Base-by-base conservation (phyloP, 768 basidiomycete genomes). In the Hypsizygus marmoreus region DNA sequence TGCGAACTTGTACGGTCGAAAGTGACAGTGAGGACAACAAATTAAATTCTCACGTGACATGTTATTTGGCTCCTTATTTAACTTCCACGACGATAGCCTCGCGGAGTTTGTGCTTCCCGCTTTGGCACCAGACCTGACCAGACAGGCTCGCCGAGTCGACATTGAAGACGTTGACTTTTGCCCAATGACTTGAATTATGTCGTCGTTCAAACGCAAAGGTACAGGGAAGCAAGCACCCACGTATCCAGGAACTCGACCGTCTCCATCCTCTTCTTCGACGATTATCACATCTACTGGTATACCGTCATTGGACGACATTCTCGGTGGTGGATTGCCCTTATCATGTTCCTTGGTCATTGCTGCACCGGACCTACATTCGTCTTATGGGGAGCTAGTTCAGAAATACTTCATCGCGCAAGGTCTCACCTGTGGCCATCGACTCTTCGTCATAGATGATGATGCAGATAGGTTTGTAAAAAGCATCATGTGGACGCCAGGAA, bases 351-450 rank as follows among this genome's bases (percentile, higher is more conserved):
- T 91, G 40, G 73, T 86, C 22, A 67, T 90, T 24, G 76, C 88
- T 31, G 85, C 90, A n/a, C 88, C 93, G 0, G 95, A 98, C 68
- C 66, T 74, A 4, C 91, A 95, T 55, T 88, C 92, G 4, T 80
- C 86, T 9, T 97, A 95, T 66, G 84, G 85, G 5, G 82, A 88
- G 55, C 76, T 97, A 26, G 74, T 95, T 7, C 82, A 89, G 57
- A 86, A 91, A 54, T 95, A 97, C 65, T 97, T 87, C 60, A 70
- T 92, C 48, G 83, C 94, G 11, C 92, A 97, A 63, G 97, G 93
- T 1, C 70, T 98, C 3, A 79, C 80, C 19, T 75, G 69, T 47
- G 80, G 78, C 1, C 94, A 98, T 50, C 70, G 73, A 37, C 72
- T 91, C 13, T 76, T 79, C 49, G 67, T 97, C 33, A 67, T 93